These are phyloP conservation scores for Cucumis cinereus DNA, from an alignment of 306 rosid species.

Conservation along the genomic window DNA sequence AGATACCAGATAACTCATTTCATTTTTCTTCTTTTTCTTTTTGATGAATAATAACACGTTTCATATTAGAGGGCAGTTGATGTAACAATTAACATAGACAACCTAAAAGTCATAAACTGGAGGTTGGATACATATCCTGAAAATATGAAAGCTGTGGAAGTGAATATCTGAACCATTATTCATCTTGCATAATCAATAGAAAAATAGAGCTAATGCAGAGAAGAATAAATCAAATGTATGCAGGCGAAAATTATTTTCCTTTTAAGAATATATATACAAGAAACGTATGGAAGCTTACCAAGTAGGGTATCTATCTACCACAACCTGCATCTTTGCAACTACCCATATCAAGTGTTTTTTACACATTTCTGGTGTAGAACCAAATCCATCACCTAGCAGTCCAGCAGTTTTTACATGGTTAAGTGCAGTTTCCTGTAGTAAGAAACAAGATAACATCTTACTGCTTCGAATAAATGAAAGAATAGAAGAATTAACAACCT, in stretches of 20 bases:
- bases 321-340: conserved; percentile 90
- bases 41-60: background rate
- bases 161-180: background rate
- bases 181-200: background rate
- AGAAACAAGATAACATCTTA: conserved; percentile 6
- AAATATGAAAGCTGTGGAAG: background rate
- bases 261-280: background rate
- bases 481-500: background rate
- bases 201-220: background rate
- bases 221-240: background rate
- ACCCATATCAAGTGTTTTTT: conserved; percentile 97
- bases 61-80: background rate
- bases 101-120: background rate
- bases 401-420: conserved; percentile 94
- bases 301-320: conserved; percentile 88
- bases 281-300: conserved; percentile 41
- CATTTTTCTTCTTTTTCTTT: too few relatives aligned
- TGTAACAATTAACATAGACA: background rate
- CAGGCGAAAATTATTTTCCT: background rate
- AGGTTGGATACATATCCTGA: background rate
- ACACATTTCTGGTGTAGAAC: conserved; percentile 95
- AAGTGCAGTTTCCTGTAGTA: conserved; percentile 84
- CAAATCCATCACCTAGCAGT: conserved; percentile 91
- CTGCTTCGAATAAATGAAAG: background rate
- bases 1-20: background rate